Base-by-base conservation (phyloP, 371 early-diverging fungal genomes). In the Lichtheimia hyalospora region DNA sequence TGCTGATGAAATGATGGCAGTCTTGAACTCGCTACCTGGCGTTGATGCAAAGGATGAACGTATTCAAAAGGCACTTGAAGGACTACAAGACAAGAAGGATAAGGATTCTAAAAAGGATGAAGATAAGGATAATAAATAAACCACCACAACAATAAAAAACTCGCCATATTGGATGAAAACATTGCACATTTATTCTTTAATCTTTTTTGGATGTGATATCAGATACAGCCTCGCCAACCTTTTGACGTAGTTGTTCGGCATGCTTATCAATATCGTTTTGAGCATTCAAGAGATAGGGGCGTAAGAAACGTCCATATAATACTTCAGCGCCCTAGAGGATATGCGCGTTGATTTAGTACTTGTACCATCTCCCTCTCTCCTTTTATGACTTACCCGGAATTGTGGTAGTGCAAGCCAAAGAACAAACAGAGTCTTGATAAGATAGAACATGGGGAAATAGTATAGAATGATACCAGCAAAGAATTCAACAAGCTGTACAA, bases 381-480 rank as follows among this genome's bases (percentile, higher is more conserved):
- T 34, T 25, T 34, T 16, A 23, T n/a, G 21, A 71, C 83, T 70
- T 83, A 90, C 91, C 63, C 84, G 68, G 68, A 89, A 89, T 62
- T 84, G 84, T 56, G 96, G 96, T 55, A 90, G 66, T 68, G 88
- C 72, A 40, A 96, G 83, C 88, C 91, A 98, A 54, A 96, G 70
- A 63, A 96, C 77, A 61, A 94, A 75, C 7, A 84, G 69, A 20
- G 95, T 89, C 86, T 98, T 98, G 85, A 95, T 80, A 54, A 89
- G 69, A 77, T 90, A 96, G 84, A 95, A 98, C 75, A 97, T 91
- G 53, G 96, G 94, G 68, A 94, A 69, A 95, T 96, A 96, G 82
- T 88, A 90, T 55, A 92, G 75, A 20, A 96, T 56, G 54, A 88
- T 56, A 57, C 93, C 93, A 52, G 88, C 81, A 70, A 96, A 96